Conservation (phyloP, 345 rosid species). For the Eucalyptus cloeziana region DNA sequence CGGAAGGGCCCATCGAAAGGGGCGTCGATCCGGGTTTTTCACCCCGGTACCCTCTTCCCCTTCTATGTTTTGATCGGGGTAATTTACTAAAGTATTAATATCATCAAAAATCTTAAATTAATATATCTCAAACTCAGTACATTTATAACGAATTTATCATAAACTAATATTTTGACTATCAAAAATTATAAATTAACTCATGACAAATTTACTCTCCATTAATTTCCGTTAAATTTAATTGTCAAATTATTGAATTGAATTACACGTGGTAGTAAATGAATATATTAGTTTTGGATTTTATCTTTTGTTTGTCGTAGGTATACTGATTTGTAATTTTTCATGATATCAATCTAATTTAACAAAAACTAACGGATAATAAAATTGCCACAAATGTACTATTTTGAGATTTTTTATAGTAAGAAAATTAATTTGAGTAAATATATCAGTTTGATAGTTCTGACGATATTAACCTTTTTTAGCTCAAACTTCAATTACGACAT, state of each 20-base stretch:
- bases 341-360: no score
- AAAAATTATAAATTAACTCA: no score
- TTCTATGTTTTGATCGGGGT: background rate
- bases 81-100: no score
- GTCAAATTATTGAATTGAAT: fast-evolving
- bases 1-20: background rate
- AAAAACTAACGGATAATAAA: fast-evolving
- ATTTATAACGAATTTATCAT: fast-evolving
- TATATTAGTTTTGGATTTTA: fast-evolving
- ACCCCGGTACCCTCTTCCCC: background rate
- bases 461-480: fast-evolving
- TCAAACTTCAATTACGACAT: background rate
- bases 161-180: no score
- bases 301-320: fast-evolving
- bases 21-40: background rate
- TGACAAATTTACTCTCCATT: fast-evolving
- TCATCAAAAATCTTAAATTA: no score
- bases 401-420: no score
- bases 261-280: fast-evolving
- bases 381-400: no score
- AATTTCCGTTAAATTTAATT: no score
- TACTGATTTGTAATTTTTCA: fast-evolving
- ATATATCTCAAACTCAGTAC: fast-evolving
- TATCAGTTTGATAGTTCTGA: fast-evolving
- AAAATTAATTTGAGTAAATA: no score